A percentile compares a stretch with the other conserved stretches of the same genome.
Evolutionary conservation across 192 early-diverging fungal genomes (phyloP).

Genomic region (Coemansia sp.): DNA sequence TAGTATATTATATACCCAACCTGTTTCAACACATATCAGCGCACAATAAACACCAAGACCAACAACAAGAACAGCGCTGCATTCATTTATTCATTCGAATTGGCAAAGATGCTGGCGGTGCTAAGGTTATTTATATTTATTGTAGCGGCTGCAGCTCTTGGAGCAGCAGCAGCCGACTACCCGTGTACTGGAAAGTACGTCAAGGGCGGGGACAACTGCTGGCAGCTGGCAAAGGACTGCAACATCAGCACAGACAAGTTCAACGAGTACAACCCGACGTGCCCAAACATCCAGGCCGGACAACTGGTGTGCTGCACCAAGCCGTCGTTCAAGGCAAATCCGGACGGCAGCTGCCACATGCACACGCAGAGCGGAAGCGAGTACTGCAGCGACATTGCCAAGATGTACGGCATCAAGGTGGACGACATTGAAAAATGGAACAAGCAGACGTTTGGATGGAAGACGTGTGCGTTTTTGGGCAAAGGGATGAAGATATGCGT

Average conservation of each 20-base stretch:
- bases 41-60: too few species aligned
- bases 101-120: too few species aligned
- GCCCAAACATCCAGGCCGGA: conserved; percentile 1
- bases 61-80: too few species aligned
- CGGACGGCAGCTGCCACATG: background rate
- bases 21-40: too few species aligned
- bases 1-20: too few species aligned
- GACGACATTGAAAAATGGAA: conserved; percentile 2
- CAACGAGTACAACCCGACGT: conserved; percentile 1
- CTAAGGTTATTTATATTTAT: background rate
- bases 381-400: conserved; percentile 2
- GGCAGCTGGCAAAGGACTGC: conserved; percentile 1
- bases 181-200: conserved; percentile 4
- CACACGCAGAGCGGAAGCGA: conserved; percentile 5
- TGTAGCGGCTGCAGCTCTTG: background rate
- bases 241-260: background rate
- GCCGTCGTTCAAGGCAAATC: background rate
- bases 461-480: background rate
- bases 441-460: background rate
- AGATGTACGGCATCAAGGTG: background rate
- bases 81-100: too few species aligned
- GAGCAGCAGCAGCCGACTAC: background rate
- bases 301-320: conserved; percentile 3
- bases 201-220: background rate
- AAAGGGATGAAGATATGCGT: conserved; percentile 7